These are phyloP conservation scores for Xerocomus potaroensis DNA, from an alignment of 768 basidiomycete genomes.

Conservation along the genomic window DNA sequence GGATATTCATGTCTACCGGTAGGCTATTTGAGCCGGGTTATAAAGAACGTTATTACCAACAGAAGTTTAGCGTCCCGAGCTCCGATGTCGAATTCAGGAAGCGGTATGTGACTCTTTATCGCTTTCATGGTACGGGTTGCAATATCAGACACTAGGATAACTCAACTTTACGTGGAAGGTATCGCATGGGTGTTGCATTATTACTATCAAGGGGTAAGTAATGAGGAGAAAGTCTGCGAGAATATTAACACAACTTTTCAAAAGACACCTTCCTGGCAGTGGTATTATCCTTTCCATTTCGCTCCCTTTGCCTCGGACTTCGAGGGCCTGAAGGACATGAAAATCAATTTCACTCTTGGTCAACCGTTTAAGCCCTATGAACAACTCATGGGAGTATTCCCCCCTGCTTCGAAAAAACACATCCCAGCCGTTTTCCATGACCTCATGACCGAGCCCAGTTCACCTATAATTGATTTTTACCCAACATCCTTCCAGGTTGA, in stretches of 20 bases:
- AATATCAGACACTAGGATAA: slow-evolving; percentile 48
- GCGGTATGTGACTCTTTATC: slow-evolving; percentile 45
- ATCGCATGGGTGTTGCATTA: slow-evolving; percentile 95
- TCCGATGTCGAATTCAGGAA: slow-evolving; percentile 70
- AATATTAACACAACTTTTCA: slow-evolving; percentile 17
- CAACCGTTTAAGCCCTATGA: slow-evolving; percentile 96
- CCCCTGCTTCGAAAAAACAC: slow-evolving; percentile 79
- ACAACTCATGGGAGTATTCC: slow-evolving; percentile 98
- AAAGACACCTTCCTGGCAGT: slow-evolving; percentile 92
- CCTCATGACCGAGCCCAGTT: slow-evolving; percentile 83
- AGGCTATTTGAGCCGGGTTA: slow-evolving; percentile 98
- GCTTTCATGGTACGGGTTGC: slow-evolving; percentile 3
- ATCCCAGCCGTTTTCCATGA: slow-evolving; percentile 83
- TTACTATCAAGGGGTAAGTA: slow-evolving; percentile 93
- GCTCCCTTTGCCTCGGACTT: slow-evolving; percentile 98
- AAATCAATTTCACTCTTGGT: slow-evolving; percentile 75
- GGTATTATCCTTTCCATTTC: slow-evolving; percentile 99
- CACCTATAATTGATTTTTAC: slow-evolving; percentile 96
- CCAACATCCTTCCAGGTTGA: slow-evolving; percentile 90
- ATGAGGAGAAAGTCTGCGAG: neutral
- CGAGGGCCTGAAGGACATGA: slow-evolving; percentile 67
- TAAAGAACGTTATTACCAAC: slow-evolving; percentile 88
- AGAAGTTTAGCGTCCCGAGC: slow-evolving; percentile 81
- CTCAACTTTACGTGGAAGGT: slow-evolving; percentile 86
- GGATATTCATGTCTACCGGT: slow-evolving; percentile 7